Conservation (phyloP, 2,329 filamentous ascomycete genomes). For the Aspergillus candidus region DNA sequence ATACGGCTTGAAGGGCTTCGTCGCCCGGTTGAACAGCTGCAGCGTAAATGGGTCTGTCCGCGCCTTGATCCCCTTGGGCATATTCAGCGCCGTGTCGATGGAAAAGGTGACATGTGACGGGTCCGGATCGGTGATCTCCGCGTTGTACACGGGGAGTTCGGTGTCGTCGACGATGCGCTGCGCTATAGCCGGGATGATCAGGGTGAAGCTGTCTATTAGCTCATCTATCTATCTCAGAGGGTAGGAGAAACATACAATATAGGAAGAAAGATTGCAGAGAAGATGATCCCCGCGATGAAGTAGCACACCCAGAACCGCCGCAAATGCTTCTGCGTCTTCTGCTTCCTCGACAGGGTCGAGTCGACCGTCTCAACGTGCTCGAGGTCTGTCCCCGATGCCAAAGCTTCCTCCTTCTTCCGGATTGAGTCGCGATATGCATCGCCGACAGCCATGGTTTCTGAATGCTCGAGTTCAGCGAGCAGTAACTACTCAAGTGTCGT, state of each 20-base stretch:
- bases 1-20: conserved; percentile 17
- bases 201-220: conserved; percentile 15
- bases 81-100: conserved; percentile 14
- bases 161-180: conserved; percentile 20
- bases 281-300: conserved; percentile 13
- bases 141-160: conserved; percentile 15
- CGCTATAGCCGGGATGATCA: conserved; percentile 19
- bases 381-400: neutral
- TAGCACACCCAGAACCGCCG: conserved; percentile 20
- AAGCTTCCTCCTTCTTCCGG: neutral
- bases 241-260: conserved; percentile 14
- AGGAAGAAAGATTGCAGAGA: conserved; percentile 21
- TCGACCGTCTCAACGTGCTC: conserved; percentile 9
- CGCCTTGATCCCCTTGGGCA: conserved; percentile 14
- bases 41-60: conserved; percentile 32
- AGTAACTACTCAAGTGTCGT: no score
- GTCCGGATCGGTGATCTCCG: conserved; percentile 16
- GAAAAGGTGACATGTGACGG: conserved; percentile 15
- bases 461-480: no score
- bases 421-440: conserved; percentile 4
- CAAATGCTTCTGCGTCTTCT: conserved; percentile 8
- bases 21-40: conserved; percentile 39
- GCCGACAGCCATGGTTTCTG: conserved; percentile 8
- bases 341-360: neutral
- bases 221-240: neutral